Percentiles rank a stretch among this genome's conserved stretches.
Conservation (phyloP, 306 rosid species). For the Trifolium repens region DNA sequence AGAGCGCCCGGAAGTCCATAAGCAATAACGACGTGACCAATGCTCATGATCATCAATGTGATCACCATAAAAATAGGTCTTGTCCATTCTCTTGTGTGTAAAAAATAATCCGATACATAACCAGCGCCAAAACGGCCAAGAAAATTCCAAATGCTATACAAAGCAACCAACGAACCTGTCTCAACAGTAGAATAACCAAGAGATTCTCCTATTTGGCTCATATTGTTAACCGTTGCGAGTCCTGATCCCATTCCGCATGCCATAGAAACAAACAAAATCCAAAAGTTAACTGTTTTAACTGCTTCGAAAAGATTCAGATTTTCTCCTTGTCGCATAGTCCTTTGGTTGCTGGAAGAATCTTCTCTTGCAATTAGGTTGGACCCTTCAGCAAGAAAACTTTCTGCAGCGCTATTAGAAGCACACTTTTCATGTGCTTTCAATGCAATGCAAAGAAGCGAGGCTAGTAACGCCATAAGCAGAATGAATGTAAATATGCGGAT, state of each 20-base stretch:
- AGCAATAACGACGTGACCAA: constrained; percentile 62
- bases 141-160: constrained; percentile 93
- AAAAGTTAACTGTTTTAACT: constrained; percentile 58
- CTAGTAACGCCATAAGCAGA: constrained; percentile 58
- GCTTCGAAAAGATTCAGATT: constrained; percentile 64
- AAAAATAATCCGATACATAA: constrained; percentile 64
- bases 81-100: constrained; percentile 65
- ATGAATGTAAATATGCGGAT: constrained; percentile 43
- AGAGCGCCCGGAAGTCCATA: constrained; percentile 62
- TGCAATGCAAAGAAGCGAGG: constrained; percentile 63
- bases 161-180: constrained; percentile 64
- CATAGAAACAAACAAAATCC: constrained; percentile 77
- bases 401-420: constrained; percentile 3
- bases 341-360: constrained; percentile 34
- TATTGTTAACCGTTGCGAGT: constrained; percentile 73
- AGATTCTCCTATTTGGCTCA: constrained; percentile 75
- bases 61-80: constrained; percentile 72
- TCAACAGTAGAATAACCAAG: constrained; percentile 64
- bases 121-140: constrained; percentile 88
- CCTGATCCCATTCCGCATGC: constrained; percentile 85
- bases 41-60: constrained; percentile 56
- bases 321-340: constrained; percentile 35
- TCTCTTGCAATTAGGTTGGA: constrained; percentile 39
- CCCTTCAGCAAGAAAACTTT: constrained; percentile 37
- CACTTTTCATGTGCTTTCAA: constrained; percentile 53